Conservation (phyloP, 75 land plant species). For the Cunninghamia lanceolata region DNA sequence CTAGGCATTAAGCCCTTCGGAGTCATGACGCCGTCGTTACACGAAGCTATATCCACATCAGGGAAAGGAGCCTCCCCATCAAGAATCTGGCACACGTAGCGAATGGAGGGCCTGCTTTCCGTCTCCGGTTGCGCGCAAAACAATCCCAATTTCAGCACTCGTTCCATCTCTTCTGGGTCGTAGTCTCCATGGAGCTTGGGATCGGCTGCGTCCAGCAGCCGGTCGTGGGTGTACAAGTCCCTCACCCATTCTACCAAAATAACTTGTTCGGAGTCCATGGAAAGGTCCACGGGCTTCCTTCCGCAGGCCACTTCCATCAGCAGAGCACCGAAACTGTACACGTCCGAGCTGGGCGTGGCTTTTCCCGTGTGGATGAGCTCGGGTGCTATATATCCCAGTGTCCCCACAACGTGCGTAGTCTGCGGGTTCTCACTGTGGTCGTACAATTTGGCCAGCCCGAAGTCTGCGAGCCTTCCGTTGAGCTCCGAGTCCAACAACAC, state of each 20-base stretch:
- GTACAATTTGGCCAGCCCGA: conserved; percentile 36
- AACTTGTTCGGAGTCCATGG: conserved; percentile 2
- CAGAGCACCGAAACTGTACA: conserved; percentile 19
- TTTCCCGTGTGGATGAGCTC: conserved; percentile 34
- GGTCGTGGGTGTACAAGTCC: conserved; percentile 20
- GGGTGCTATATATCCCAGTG: conserved; percentile 39
- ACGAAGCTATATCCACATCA: neutral
- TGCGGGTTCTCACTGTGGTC: conserved; percentile 23
- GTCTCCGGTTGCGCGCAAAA: neutral
- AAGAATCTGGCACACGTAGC: neutral
- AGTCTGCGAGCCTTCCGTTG: conserved; percentile 36
- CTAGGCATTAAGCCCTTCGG: neutral
- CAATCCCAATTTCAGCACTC: neutral
- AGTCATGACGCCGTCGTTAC: neutral
- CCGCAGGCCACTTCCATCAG: conserved; percentile 8
- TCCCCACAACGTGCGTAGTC: conserved; percentile 29
- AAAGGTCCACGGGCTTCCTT: conserved; percentile 12
- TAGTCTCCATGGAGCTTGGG: neutral
- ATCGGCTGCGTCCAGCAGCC: conserved; percentile 8
- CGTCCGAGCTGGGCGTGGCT: conserved; percentile 36
- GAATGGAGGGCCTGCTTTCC: neutral
- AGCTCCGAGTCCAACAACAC: conserved; percentile 26
- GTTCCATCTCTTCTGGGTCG: neutral
- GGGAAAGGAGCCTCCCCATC: neutral
- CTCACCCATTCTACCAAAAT: conserved; percentile 35